phyloP scores from a whole-genome alignment of 768 basidiomycete species.

The Tylopilus felleus region DNA sequence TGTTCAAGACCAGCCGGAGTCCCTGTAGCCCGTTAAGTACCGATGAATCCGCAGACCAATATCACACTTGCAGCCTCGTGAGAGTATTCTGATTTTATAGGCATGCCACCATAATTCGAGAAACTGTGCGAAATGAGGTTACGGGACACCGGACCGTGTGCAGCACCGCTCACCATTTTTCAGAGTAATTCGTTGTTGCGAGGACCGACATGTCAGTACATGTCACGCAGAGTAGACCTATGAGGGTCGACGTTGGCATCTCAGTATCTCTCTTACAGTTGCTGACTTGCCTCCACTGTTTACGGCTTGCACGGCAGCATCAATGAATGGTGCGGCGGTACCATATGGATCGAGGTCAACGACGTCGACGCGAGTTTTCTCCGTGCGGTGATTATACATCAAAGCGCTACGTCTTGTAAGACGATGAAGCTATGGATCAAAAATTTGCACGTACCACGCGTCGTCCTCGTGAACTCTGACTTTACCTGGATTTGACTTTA shows the following conservation, averaged over 20 bases:
- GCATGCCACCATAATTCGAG: constrained; percentile 92
- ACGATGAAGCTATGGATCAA: background rate
- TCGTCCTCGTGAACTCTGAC: constrained; percentile 89
- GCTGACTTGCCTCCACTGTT: constrained; percentile 74
- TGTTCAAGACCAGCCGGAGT: constrained; percentile 85
- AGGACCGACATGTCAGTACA: constrained; percentile 95
- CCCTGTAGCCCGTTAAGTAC: constrained; percentile 48
- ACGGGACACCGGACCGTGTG: background rate
- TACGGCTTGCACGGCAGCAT: constrained; percentile 86
- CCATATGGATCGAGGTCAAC: constrained; percentile 99
- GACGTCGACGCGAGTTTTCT: constrained; percentile 76
- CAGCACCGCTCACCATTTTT: constrained; percentile 74
- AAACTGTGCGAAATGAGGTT: constrained; percentile 48
- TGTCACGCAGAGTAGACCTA: constrained; percentile 86
- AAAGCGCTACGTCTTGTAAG: constrained; percentile 52
- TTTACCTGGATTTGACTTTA: constrained; percentile 39
- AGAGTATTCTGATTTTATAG: constrained; percentile 89
- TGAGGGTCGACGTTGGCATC: constrained; percentile 1
- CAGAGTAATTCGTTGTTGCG: constrained; percentile 90
- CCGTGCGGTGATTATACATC: constrained; percentile 86
- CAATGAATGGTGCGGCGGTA: constrained; percentile 95
- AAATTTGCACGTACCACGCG: constrained; percentile 64
- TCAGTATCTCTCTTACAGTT: background rate
- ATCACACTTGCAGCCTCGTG: constrained; percentile 76
- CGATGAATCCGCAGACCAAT: background rate